These are phyloP conservation scores for Oxalis stricta DNA, from an alignment of 441 rosid species.

Conservation along the genomic window DNA sequence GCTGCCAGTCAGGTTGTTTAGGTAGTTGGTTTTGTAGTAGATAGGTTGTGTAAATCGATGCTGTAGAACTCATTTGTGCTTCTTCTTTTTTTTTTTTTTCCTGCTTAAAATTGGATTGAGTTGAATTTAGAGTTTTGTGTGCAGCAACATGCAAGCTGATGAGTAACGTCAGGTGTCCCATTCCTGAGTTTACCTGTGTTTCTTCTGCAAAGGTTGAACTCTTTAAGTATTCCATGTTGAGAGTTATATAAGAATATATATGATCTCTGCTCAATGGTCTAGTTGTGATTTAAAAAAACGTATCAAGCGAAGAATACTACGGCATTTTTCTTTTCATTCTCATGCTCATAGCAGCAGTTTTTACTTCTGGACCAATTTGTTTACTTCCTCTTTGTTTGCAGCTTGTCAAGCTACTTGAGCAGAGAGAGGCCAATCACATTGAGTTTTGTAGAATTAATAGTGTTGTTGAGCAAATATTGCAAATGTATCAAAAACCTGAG, in stretches of 20 bases:
- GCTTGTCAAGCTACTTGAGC: slow-evolving; percentile 95
- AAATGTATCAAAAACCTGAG: slow-evolving; percentile 48
- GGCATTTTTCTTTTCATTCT: too few species aligned
- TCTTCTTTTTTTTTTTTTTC: background rate
- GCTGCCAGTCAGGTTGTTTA: background rate
- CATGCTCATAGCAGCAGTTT: background rate
- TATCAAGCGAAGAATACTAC: too few species aligned
- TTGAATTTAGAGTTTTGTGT: slow-evolving; percentile 15
- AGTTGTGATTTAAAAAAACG: too few species aligned
- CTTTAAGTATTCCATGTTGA: slow-evolving; percentile 5
- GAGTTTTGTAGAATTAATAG: slow-evolving; percentile 83
- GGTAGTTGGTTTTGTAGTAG: too few species aligned
- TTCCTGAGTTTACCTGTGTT: slow-evolving; percentile 87
- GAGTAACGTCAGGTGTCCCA: slow-evolving; percentile 66
- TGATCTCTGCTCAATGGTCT: background rate
- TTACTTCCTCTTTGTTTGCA: slow-evolving; percentile 22
- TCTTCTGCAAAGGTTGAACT: slow-evolving; percentile 79
- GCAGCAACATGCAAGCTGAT: slow-evolving; percentile 86
- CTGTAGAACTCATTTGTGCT: too few species aligned
- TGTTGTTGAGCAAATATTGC: slow-evolving; percentile 72
- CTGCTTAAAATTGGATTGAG: slow-evolving; percentile 2
- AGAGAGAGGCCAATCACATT: slow-evolving; percentile 84
- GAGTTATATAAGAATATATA: background rate
- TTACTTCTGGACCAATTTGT: slow-evolving; percentile 9
- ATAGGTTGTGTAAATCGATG: too few species aligned